Conservation (phyloP, 805 yeast species). For the Wickerhamomyces xylosicus region DNA sequence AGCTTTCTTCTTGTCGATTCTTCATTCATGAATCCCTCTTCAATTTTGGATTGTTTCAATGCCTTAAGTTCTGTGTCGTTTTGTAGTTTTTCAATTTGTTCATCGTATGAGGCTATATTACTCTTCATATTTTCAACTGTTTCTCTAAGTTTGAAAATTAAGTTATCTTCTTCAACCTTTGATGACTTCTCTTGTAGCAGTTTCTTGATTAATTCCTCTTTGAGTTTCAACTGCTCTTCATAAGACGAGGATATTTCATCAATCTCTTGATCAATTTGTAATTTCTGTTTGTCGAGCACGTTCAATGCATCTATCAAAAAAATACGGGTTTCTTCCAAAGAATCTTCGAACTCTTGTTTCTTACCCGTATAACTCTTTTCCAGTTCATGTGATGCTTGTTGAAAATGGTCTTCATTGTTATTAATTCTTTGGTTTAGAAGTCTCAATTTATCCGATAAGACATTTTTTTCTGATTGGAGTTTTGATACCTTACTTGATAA, state of each 20-base stretch:
- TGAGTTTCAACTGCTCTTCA: not conserved
- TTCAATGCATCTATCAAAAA: constrained; percentile 4
- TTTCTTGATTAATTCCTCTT: not conserved
- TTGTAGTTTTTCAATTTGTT: constrained; percentile 11
- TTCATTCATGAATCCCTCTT: constrained; percentile 30
- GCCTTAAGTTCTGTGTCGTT: constrained; percentile 19
- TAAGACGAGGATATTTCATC: not conserved
- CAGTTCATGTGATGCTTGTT: constrained; percentile 11
- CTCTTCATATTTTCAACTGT: constrained; percentile 12
- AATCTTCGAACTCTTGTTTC: constrained; percentile 14
- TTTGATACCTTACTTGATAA: constrained; percentile 24
- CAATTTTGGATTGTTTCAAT: constrained; percentile 20
- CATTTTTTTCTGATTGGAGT: constrained; percentile 21
- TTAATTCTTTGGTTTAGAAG: constrained; percentile 18
- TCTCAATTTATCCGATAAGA: constrained; percentile 20
- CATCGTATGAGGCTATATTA: constrained; percentile 10
- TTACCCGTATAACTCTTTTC: constrained; percentile 16
- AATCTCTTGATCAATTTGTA: too few species aligned
- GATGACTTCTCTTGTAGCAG: constrained; percentile 1
- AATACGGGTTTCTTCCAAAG: constrained; percentile 14
- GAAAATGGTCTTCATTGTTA: constrained; percentile 13
- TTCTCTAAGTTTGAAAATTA: not conserved
- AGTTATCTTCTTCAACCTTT: not conserved
- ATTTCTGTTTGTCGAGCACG: constrained; percentile 1
- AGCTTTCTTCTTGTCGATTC: constrained; percentile 50